These are phyloP conservation scores for Citrus trifoliata DNA, from an alignment of 345 rosid species.

Conservation along the genomic window DNA sequence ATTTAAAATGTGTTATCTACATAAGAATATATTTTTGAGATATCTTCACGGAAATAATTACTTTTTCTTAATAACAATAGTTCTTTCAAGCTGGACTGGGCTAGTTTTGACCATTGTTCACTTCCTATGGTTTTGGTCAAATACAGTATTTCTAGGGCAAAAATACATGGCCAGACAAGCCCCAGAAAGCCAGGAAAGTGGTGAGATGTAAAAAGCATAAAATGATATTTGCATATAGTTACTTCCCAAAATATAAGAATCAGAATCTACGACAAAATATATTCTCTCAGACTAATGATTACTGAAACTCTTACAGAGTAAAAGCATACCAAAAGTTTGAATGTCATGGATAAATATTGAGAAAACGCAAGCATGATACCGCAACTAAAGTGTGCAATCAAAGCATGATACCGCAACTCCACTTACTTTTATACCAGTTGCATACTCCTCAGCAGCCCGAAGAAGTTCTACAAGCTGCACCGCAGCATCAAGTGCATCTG, in stretches of 20 bases:
- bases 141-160: background rate
- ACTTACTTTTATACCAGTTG: conserved; percentile 91
- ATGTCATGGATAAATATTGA: background rate
- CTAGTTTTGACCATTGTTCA: background rate
- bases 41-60: background rate
- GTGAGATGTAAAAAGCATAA: background rate
- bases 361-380: background rate
- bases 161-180: background rate
- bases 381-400: background rate
- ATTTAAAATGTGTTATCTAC: background rate
- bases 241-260: background rate
- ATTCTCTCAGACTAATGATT: background rate
- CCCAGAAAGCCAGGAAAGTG: background rate
- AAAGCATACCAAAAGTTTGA: background rate
- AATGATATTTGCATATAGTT: background rate
- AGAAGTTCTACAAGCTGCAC: conserved; percentile 99
- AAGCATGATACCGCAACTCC: background rate
- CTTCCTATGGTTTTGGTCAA: background rate
- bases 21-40: background rate
- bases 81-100: background rate
- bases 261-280: background rate
- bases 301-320: background rate
- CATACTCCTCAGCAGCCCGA: conserved; percentile 96
- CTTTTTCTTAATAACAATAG: background rate
- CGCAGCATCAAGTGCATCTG: conserved; percentile 99